These are phyloP conservation scores for Tetrastigma voinierianum DNA, from an alignment of 164 flowering plant species.

Conservation along the genomic window DNA sequence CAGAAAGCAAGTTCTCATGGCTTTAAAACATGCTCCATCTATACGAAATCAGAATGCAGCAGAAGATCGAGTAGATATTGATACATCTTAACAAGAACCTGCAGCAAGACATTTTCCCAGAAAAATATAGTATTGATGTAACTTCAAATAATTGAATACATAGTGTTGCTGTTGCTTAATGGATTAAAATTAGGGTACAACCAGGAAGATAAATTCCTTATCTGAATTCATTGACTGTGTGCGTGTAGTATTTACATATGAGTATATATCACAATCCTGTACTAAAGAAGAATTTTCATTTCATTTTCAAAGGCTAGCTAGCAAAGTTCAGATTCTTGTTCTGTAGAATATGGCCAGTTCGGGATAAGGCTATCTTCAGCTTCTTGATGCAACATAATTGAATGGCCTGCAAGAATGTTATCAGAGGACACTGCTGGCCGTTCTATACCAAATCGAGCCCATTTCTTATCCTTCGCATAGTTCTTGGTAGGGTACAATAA, in stretches of 20 bases:
- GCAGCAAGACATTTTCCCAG: no score
- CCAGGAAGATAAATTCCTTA: no score
- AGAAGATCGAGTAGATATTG: no score
- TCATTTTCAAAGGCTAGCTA: constrained; percentile 23
- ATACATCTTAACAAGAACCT: no score
- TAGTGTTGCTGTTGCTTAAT: no score
- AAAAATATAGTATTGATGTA: no score
- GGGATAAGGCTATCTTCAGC: constrained; percentile 47
- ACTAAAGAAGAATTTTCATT: constrained; percentile 17
- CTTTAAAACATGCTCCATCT: no score
- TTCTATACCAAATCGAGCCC: constrained; percentile 36
- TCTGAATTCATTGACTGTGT: neutral
- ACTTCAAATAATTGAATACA: no score
- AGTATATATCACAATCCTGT: neutral
- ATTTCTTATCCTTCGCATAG: constrained; percentile 42
- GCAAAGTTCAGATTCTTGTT: constrained; percentile 19
- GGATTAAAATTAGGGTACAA: no score
- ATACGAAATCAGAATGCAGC: no score
- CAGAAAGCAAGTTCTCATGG: no score
- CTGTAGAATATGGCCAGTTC: constrained; percentile 18
- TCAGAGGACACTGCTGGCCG: constrained; percentile 14
- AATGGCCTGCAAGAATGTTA: constrained; percentile 22
- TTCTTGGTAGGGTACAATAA: constrained; percentile 43
- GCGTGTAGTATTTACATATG: neutral
- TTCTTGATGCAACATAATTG: constrained; percentile 23